phyloP scores from a whole-genome alignment of 441 rosid genomes.

The Pelargonium fulgidum region DNA sequence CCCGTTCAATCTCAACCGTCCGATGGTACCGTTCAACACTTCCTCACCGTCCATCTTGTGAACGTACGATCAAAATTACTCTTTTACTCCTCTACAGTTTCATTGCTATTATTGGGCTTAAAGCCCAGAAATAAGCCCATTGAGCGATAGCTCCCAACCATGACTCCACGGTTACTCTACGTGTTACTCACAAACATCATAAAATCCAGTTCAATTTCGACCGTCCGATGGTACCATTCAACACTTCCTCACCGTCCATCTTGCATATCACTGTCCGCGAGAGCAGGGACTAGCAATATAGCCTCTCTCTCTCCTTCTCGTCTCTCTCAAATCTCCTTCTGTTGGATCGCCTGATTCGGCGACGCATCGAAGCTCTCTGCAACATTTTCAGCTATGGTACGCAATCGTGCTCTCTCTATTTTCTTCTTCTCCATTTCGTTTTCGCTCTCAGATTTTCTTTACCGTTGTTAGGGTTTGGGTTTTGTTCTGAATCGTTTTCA shows the following conservation, averaged over 20 bases:
- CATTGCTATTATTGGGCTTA: too few species aligned
- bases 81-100: too few species aligned
- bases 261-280: not conserved
- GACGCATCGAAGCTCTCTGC: conserved; percentile 6
- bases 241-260: not conserved
- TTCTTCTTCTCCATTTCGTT: not conserved
- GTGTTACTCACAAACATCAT: conserved; percentile 6
- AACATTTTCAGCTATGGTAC: conserved; percentile 6
- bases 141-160: too few species aligned
- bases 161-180: not conserved
- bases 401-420: not conserved
- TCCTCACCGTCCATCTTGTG: too few species aligned
- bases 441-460: not conserved
- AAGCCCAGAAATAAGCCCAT: too few species aligned
- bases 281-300: not conserved
- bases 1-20: not conserved
- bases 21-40: not conserved
- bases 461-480: not conserved
- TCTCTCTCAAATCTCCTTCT: not conserved
- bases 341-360: not conserved
- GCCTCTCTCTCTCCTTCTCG: not conserved
- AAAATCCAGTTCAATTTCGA: not conserved
- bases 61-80: too few species aligned
- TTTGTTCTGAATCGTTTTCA: not conserved
- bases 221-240: not conserved